phyloP scores from a whole-genome alignment of 1,284 basidiomycete genomes.

The Apiotrichum gracile region DNA sequence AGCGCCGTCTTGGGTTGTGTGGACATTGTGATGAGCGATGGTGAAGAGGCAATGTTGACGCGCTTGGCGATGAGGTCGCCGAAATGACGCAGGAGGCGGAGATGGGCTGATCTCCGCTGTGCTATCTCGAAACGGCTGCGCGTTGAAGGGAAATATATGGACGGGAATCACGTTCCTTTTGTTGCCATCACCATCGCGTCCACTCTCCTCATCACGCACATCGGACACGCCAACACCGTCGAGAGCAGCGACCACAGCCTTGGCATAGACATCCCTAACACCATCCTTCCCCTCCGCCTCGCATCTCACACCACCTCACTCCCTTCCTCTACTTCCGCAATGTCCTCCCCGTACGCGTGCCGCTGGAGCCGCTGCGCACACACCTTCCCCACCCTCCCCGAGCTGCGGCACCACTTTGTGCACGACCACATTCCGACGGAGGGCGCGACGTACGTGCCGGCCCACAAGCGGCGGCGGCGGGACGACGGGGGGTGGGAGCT shows the following conservation, averaged over 20 bases:
- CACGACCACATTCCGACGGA: conserved; percentile 11
- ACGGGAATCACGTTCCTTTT: no score
- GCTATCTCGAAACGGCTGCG: no score
- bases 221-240: no score
- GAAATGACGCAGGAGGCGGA: no score
- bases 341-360: conserved; percentile 4
- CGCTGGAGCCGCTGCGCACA: conserved; percentile 15
- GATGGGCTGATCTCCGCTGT: no score
- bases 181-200: neutral
- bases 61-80: no score
- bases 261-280: no score
- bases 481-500: conserved; percentile 10
- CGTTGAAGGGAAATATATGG: no score
- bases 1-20: conserved; percentile 11
- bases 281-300: neutral
- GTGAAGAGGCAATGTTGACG: no score
- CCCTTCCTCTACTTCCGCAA: neutral
- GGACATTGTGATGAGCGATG: no score
- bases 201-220: no score
- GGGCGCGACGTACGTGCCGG: conserved; percentile 8
- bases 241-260: no score
- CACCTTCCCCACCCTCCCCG: conserved; percentile 1
- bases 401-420: conserved; percentile 5
- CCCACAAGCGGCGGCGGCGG: conserved; percentile 6
- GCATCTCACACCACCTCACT: neutral